Conservation (phyloP, 305 asterid genomes). For the Fraxinus albicans region DNA sequence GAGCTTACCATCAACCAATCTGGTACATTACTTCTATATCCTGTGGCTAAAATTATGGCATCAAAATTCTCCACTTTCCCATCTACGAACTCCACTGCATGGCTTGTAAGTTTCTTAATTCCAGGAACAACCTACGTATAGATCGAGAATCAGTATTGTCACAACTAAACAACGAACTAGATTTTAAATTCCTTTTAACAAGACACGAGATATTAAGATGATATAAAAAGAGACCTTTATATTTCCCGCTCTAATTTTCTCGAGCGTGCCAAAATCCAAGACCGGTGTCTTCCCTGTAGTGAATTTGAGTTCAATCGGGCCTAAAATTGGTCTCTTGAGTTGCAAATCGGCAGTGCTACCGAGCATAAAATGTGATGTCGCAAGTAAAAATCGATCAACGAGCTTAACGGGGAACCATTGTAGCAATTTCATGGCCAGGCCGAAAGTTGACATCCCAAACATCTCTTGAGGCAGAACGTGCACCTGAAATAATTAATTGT, state of each 20-base stretch:
- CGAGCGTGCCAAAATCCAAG: conserved; percentile 40
- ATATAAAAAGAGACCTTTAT: conserved; percentile 27
- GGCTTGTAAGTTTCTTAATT: conserved; percentile 28
- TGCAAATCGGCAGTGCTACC: conserved; percentile 33
- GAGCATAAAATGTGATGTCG: conserved; percentile 24
- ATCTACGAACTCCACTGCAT: conserved; percentile 40
- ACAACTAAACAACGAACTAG: background rate
- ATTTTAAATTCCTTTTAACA: too few relatives aligned
- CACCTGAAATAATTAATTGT: conserved; percentile 21
- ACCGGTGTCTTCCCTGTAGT: conserved; percentile 42
- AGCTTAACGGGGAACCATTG: conserved; percentile 34
- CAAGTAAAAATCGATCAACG: conserved; percentile 31
- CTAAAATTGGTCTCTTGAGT: conserved; percentile 30
- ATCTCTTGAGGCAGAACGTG: conserved; percentile 43
- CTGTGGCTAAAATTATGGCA: conserved; percentile 42
- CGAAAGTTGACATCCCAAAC: conserved; percentile 43
- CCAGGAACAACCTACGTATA: conserved; percentile 39
- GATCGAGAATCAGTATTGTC: background rate
- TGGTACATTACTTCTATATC: conserved; percentile 38
- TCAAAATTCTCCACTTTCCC: conserved; percentile 35
- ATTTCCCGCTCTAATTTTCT: conserved; percentile 24
- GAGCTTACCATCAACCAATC: conserved; percentile 39
- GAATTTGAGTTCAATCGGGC: conserved; percentile 37
- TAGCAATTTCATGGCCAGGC: conserved; percentile 33
- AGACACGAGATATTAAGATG: background rate